Conservation (phyloP, 2,329 filamentous ascomycete species). For the Paecilomyces variotii region DNA sequence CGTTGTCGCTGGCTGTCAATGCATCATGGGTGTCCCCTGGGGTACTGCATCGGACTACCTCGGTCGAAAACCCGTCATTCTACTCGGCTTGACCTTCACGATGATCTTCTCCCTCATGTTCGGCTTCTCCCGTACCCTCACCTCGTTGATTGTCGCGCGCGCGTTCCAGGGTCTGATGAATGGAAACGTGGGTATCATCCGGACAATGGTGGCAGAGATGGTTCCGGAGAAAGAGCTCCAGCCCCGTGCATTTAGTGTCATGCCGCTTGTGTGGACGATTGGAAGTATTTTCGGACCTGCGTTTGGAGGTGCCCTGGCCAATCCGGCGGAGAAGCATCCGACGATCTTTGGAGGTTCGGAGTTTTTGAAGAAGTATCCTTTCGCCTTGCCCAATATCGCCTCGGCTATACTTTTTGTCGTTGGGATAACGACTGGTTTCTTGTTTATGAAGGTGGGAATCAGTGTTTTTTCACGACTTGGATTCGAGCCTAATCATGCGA, state of each 20-base stretch:
- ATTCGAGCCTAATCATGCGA: not conserved
- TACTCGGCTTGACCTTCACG: conserved; percentile 65
- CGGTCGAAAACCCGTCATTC: conserved; percentile 75
- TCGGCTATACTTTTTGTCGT: conserved; percentile 68
- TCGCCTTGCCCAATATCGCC: conserved; percentile 74
- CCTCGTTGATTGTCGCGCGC: conserved; percentile 71
- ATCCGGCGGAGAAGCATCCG: conserved; percentile 69
- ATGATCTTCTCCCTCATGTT: conserved; percentile 76
- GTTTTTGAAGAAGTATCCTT: conserved; percentile 72
- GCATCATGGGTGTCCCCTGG: conserved; percentile 65
- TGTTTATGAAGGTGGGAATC: conserved; percentile 64
- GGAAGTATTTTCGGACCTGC: conserved; percentile 82
- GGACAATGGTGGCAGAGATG: conserved; percentile 83
- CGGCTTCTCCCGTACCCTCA: conserved; percentile 70
- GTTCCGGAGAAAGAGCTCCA: conserved; percentile 81
- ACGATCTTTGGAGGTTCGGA: conserved; percentile 56
- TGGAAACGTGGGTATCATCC: conserved; percentile 86
- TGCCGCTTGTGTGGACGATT: conserved; percentile 85
- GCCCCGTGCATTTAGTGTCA: conserved; percentile 81
- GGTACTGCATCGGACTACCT: conserved; percentile 67
- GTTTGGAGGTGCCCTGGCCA: conserved; percentile 78
- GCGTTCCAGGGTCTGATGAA: conserved; percentile 76
- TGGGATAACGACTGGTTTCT: conserved; percentile 62
- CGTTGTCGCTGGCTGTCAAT: conserved; percentile 65
- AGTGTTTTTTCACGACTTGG: no score